These are phyloP conservation scores for Huntiella abstrusa DNA, from an alignment of 2,329 filamentous ascomycete genomes.

Conservation along the genomic window DNA sequence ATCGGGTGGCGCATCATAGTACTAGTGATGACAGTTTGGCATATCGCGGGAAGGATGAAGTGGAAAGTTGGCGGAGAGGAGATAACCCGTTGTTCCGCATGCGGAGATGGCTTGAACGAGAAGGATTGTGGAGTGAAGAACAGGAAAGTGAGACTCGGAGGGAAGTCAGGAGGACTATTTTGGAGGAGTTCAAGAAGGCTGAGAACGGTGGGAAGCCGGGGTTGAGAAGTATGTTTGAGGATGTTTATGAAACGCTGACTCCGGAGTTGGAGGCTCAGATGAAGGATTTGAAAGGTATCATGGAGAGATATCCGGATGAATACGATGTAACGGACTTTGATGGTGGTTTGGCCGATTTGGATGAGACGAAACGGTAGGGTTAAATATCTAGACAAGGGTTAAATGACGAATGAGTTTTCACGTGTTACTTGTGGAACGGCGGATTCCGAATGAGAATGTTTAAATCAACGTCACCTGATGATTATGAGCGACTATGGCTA, in stretches of 20 bases:
- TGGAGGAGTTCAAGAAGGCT: constrained; percentile 69
- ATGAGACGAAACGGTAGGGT: constrained; percentile 2
- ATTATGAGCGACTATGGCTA: neutral
- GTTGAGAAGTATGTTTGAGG: constrained; percentile 58
- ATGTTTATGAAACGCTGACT: constrained; percentile 76
- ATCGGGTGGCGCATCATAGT: constrained; percentile 94
- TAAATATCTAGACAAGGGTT: neutral
- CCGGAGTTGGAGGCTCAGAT: constrained; percentile 59
- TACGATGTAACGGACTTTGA: constrained; percentile 70
- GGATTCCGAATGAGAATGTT: neutral
- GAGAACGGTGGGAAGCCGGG: constrained; percentile 66
- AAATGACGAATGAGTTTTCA: neutral
- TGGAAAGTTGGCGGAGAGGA: constrained; percentile 83
- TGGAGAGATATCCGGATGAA: constrained; percentile 77
- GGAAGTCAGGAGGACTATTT: constrained; percentile 49
- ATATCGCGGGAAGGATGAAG: constrained; percentile 80
- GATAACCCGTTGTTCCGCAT: constrained; percentile 77
- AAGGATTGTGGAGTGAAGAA: constrained; percentile 66
- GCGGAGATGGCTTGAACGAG: constrained; percentile 77
- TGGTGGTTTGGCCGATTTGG: constrained; percentile 33
- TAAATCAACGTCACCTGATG: neutral
- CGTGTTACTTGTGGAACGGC: neutral
- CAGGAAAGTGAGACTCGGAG: constrained; percentile 57
- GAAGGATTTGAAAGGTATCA: constrained; percentile 48
- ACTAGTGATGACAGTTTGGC: constrained; percentile 95